Evolutionary conservation across 208 protist species (phyloP), one percentile per base, ranked within the genome.

Genomic region (Trypanosoma congolense): DNA sequence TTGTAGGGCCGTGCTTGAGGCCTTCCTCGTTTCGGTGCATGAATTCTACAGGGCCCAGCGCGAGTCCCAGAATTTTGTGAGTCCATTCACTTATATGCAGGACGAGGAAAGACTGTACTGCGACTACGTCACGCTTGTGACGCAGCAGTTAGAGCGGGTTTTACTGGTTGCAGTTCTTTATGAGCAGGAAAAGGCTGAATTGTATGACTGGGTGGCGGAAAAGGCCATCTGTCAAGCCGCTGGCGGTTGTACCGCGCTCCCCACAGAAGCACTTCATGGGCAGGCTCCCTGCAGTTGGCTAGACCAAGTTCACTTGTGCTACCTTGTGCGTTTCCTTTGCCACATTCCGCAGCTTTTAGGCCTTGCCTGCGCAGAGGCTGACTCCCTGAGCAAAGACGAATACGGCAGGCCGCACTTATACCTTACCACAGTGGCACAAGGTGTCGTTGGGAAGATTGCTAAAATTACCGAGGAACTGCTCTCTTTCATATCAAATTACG

Each of bases 301-400:
- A 26, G 55, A 56, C 54, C 38, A 67, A 4, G 63, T 54, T 2
- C 87, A 95, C 56, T 77, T 83, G 44, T 66, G 65, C 10, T 92
- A 92, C 54, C 68, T 95, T 12, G 75, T 90, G 5, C 83, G 87
- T 6, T 78, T 95, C 29, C 77, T 92, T 30, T 71, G 83, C 25
- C 87, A 95, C 30, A 77, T 88, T 43, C 87, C 87, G 29, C 87
- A 95, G 63, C 55, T 95, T 4, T 70, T 80, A 22, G 67, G 75
- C 19, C 56, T 95, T 33, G 77, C 70, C 19, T 87, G 83, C 52
- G 76, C 76, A 3, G 55, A 47, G 38, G 38, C 56, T 5, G 18
- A 41, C 12, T 22, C 26, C 49, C 31, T 2, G 35, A 33, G n/a
- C 28, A 26, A n/a, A 18, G 9, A 18, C 18, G 16, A 2, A 52